A percentile compares a stretch with the other conserved stretches of the same genome.
Evolutionary conservation across 1,284 basidiomycete genomes (phyloP).

Genomic region (Sphaerobolus stellatus): DNA sequence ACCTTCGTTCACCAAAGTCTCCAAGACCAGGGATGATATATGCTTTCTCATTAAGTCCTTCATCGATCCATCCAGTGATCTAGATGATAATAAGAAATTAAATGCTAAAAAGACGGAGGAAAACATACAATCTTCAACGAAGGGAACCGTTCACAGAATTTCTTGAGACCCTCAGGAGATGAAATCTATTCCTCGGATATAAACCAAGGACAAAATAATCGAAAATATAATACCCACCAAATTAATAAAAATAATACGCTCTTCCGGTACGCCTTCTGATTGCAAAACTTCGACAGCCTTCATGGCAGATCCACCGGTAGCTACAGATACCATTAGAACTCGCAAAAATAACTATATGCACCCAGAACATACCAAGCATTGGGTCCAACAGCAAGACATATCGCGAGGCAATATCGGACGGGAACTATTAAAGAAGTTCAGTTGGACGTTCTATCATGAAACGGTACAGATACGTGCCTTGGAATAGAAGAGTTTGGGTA

Average conservation of each 20-base stretch:
- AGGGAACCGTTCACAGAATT: slow-evolving; percentile 81
- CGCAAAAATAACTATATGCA: neutral
- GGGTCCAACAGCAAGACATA: slow-evolving; percentile 96
- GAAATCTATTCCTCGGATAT: slow-evolving; percentile 77
- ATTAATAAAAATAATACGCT: slow-evolving; percentile 96
- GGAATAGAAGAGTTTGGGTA: slow-evolving; percentile 88
- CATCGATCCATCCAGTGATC: slow-evolving; percentile 97
- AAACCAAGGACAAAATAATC: neutral
- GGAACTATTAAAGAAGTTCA: slow-evolving; percentile 62
- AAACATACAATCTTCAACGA: slow-evolving; percentile 74
- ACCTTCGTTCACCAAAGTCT: slow-evolving; percentile 90
- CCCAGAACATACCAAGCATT: slow-evolving; percentile 79
- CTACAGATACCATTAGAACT: slow-evolving; percentile 40
- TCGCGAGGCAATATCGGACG: slow-evolving; percentile 87
- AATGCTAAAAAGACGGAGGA: neutral
- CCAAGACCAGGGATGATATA: slow-evolving; percentile 89
- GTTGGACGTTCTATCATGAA: neutral
- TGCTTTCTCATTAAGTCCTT: slow-evolving; percentile 88
- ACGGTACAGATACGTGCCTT: slow-evolving; percentile 47
- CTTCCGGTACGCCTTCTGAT: slow-evolving; percentile 85
- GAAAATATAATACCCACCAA: slow-evolving; percentile 52
- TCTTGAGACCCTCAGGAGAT: slow-evolving; percentile 86
- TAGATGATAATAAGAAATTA: slow-evolving; percentile 26
- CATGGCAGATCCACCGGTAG: slow-evolving; percentile 96
- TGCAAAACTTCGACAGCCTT: slow-evolving; percentile 95